These are phyloP conservation scores for Pseudogymnoascus sp. DNA, from an alignment of 2,329 filamentous ascomycete species.

Conservation along the genomic window DNA sequence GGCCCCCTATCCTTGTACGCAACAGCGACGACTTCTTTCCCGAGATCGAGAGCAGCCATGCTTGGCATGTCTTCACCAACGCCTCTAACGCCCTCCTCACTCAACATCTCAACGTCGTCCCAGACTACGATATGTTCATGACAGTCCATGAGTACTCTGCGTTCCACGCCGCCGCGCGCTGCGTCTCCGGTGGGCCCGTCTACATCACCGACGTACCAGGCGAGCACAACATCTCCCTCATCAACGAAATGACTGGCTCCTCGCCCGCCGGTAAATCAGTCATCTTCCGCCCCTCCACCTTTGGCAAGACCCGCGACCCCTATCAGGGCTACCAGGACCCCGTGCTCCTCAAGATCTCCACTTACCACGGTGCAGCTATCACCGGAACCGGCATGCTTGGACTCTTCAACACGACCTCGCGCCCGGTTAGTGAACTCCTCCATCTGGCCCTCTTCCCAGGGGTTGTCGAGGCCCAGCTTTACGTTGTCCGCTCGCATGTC, in stretches of 20 bases:
- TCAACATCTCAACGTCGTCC: slow-evolving; percentile 75
- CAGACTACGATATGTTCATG: slow-evolving; percentile 72
- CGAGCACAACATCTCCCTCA: slow-evolving; percentile 65
- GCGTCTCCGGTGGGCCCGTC: slow-evolving; percentile 82
- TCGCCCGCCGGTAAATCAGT: slow-evolving; percentile 67
- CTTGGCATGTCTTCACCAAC: slow-evolving; percentile 94
- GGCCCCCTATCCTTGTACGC: slow-evolving; percentile 64
- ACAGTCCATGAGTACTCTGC: slow-evolving; percentile 59
- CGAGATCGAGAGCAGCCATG: slow-evolving; percentile 66
- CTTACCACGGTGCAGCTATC: slow-evolving; percentile 59
- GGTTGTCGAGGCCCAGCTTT: slow-evolving; percentile 46
- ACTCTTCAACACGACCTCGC: slow-evolving; percentile 70
- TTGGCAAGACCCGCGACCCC: slow-evolving; percentile 63
- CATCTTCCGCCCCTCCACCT: slow-evolving; percentile 67
- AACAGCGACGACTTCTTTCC: slow-evolving; percentile 95
- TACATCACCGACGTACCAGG: slow-evolving; percentile 91
- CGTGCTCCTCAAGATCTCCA: slow-evolving; percentile 66
- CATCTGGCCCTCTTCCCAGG: slow-evolving; percentile 67
- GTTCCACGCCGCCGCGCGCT: slow-evolving; percentile 85
- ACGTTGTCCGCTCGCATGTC: slow-evolving; percentile 65
- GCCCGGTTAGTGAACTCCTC: slow-evolving; percentile 58
- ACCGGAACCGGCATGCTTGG: slow-evolving; percentile 72
- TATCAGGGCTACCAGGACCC: slow-evolving; percentile 72
- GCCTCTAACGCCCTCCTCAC: slow-evolving; percentile 81
- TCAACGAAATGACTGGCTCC: slow-evolving; percentile 71